Evolutionary conservation across 768 basidiomycete species (phyloP).

Genomic region (Psilocybe tampanensis): DNA sequence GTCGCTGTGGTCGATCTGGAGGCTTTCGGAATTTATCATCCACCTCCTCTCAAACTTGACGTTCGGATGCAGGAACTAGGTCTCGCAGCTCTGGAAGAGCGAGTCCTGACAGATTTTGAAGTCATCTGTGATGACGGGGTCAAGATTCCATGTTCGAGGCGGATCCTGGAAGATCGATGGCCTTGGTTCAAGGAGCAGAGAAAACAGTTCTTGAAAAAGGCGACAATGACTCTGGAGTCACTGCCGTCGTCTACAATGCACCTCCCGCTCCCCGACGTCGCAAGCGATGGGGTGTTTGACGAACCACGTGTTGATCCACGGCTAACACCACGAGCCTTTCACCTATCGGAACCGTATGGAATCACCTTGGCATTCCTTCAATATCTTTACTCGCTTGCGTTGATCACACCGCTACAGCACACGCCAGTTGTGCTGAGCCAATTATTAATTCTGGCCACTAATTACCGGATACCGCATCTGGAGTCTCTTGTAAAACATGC

Average conservation of each 20-base stretch:
- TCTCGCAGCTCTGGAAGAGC: conserved; percentile 81
- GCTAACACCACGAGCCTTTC: conserved; percentile 75
- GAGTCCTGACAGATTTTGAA: conserved; percentile 86
- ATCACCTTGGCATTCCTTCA: conserved; percentile 89
- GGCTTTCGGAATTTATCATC: conserved; percentile 94
- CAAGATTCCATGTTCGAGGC: conserved; percentile 78
- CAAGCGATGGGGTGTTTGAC: conserved; percentile 48
- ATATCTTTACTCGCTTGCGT: conserved; percentile 87
- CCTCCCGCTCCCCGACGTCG: conserved; percentile 62
- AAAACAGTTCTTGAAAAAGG: conserved; percentile 56
- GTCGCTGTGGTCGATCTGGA: conserved; percentile 90
- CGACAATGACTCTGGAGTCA: conserved; percentile 55
- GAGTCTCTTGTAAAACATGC: conserved; percentile 87
- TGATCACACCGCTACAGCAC: conserved; percentile 91
- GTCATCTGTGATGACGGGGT: conserved; percentile 91
- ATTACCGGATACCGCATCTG: conserved; percentile 78
- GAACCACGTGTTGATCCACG: conserved; percentile 73
- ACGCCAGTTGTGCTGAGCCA: conserved; percentile 88
- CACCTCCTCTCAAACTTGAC: conserved; percentile 67
- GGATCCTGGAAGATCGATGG: conserved; percentile 90
- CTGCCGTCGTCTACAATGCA: conserved; percentile 66
- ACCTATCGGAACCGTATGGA: conserved; percentile 88
- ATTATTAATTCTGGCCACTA: conserved; percentile 80
- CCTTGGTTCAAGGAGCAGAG: conserved; percentile 89
- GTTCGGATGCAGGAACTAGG: conserved; percentile 83